Base-by-base conservation (phyloP, 116 monocot species). In the Cymodocea nodosa region DNA sequence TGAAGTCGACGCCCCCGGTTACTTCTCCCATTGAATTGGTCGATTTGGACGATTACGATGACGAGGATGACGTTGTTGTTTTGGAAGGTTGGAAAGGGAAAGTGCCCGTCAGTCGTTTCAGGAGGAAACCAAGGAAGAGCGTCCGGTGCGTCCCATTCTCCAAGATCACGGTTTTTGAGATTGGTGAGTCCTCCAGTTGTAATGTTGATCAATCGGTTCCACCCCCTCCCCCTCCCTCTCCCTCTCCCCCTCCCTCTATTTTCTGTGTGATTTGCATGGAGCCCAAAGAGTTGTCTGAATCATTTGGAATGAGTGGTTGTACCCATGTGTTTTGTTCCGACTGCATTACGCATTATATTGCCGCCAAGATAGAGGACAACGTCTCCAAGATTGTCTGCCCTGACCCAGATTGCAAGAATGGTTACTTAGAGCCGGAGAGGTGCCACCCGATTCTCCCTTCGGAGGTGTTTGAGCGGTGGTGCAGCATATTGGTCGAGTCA, bases 261-360 rank as follows among this genome's bases (percentile, higher is more conserved):
- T 64, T 60, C 53, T 93, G 93, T 59, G 17, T 14, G 63, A 87
- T 93, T 34, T 93, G 92, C 67, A 77, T 85, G 79, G 83, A 83
- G n/a, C 4, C 61, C 2, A 70, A 68, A 50, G 44, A 39, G 12
- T 12, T 20, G 2, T 24, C n/a, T 4, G 64, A 81, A 19, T 59
- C 50, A 23, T 75, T 79, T 52, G 0, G 10, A 12, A 67, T 79
- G 51, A 70, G 49, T 1, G 52, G 60, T 6, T 87, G 87, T 60
- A 12, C 56, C 15, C 92, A 85, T 59, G 17, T 15, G 11, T 92
- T 77, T 75, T 92, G 92, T 68, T 5, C 51, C n/a, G 19, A 50
- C 5, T 92, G 92, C 35, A 50, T 79, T 4, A 13, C 63, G 22
- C 40, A 58, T 9, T 85, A 85, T 65, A 22, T 87, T 0, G 40